phyloP scores from a whole-genome alignment of 1,139 yeast genomes.

The Pichia sp. region DNA sequence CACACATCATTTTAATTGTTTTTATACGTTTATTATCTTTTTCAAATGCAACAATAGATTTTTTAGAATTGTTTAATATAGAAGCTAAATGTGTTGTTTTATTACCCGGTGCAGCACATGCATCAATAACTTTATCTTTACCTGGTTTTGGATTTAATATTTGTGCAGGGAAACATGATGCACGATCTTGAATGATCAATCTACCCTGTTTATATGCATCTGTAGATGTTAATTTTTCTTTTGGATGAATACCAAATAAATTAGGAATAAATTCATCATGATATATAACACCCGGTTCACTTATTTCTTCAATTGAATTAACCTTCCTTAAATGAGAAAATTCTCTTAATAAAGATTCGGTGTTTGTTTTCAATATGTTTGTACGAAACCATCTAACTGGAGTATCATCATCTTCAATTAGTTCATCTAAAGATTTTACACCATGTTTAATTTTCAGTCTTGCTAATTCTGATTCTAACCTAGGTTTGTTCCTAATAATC shows the following conservation, averaged over 20 bases:
- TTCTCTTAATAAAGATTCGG: conserved; percentile 39
- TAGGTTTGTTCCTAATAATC: conserved; percentile 66
- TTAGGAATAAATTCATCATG: conserved; percentile 67
- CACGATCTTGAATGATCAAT: conserved; percentile 88
- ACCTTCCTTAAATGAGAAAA: conserved; percentile 47
- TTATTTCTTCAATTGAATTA: conserved; percentile 41
- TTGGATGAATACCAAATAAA: conserved; percentile 76
- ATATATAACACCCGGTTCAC: conserved; percentile 50
- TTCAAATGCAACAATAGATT: conserved; percentile 74
- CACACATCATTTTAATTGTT: conserved; percentile 71
- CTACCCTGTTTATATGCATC: conserved; percentile 68
- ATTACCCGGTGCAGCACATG: conserved; percentile 98
- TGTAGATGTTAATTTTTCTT: conserved; percentile 57
- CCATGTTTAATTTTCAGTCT: conserved; percentile 68
- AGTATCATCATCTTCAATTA: conserved; percentile 57
- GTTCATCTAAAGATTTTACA: conserved; percentile 42
- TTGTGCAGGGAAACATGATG: conserved; percentile 93
- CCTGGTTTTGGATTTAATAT: conserved; percentile 57
- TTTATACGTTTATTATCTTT: conserved; percentile 69
- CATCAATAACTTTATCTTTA: conserved; percentile 65
- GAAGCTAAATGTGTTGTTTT: conserved; percentile 92
- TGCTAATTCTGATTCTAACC: conserved; percentile 75
- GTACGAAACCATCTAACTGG: conserved; percentile 89
- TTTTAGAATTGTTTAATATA: conserved; percentile 34
- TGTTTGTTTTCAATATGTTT: conserved; percentile 50